Evolutionary conservation across 306 rosid genomes (phyloP).

Genomic region (Clitoria ternatea): DNA sequence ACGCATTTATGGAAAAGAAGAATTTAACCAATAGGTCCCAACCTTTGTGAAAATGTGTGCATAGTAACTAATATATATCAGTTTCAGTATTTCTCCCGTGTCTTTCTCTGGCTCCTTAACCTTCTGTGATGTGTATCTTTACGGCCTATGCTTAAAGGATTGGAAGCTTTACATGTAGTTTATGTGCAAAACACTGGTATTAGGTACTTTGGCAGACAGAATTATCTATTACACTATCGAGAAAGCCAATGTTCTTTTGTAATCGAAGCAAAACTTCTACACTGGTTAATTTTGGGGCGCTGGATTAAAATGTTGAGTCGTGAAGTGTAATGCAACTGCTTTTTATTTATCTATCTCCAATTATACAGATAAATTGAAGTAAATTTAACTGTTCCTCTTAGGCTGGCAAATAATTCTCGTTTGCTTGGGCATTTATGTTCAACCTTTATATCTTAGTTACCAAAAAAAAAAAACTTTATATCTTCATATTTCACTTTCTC

Average conservation of each 20-base stretch:
- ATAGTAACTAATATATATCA: constrained; percentile 21
- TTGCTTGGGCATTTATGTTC: neutral
- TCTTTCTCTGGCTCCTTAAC: neutral
- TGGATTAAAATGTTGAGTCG: neutral
- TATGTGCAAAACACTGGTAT: constrained; percentile 20
- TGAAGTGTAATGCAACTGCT: neutral
- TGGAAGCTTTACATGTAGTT: constrained; percentile 15
- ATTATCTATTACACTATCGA: neutral
- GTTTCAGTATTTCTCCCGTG: neutral
- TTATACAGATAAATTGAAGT: neutral
- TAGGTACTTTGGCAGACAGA: neutral
- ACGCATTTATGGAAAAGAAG: constrained; percentile 87
- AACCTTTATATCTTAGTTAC: too few relatives aligned
- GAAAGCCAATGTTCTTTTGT: constrained; percentile 9
- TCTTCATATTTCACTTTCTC: too few relatives aligned
- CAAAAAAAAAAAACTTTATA: too few relatives aligned
- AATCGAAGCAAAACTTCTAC: constrained; percentile 9
- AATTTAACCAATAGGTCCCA: constrained; percentile 39
- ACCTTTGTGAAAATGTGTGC: constrained; percentile 25
- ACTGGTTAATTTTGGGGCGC: neutral
- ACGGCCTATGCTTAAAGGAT: constrained; percentile 4
- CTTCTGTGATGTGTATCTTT: neutral
- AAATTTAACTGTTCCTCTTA: neutral
- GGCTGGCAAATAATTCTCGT: neutral
- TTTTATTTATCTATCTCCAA: neutral